Conservation (phyloP, 164 flowering plant genomes). For the Stephania cephalantha region DNA sequence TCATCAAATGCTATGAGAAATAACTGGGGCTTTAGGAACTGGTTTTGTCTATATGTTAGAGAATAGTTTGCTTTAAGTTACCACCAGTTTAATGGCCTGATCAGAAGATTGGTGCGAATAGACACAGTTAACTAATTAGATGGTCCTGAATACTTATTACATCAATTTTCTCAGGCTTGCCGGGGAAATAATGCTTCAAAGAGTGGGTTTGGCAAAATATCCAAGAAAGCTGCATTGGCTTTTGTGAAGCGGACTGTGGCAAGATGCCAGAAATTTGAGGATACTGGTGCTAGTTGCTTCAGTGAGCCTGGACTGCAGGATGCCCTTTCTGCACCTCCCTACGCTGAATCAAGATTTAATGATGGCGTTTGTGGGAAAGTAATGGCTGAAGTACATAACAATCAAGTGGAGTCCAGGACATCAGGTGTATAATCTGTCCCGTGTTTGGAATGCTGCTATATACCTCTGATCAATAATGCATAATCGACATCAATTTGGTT, state of each 20-base stretch:
- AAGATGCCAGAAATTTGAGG: conserved; percentile 55
- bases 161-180: conserved; percentile 38
- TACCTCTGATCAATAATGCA: background rate
- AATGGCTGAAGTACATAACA: conserved; percentile 25
- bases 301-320: conserved; percentile 50
- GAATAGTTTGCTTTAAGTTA: background rate
- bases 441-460: background rate
- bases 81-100: background rate
- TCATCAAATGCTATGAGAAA: too few relatives aligned
- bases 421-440: conserved; percentile 35
- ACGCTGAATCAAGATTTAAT: conserved; percentile 28
- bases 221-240: conserved; percentile 65
- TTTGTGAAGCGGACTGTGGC: conserved; percentile 59
- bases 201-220: conserved; percentile 37
- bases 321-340: conserved; percentile 32
- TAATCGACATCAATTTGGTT: background rate
- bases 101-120: background rate
- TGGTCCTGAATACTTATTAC: background rate
- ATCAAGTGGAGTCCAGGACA: conserved; percentile 31
- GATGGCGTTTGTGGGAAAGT: conserved; percentile 36
- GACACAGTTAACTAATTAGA: too few relatives aligned
- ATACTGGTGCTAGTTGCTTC: conserved; percentile 57
- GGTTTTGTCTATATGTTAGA: too few relatives aligned
- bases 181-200: conserved; percentile 46
- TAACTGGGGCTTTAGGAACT: too few relatives aligned